These are phyloP conservation scores for Malassezia brasiliensis DNA, from an alignment of 1,284 basidiomycete genomes.

Conservation along the genomic window DNA sequence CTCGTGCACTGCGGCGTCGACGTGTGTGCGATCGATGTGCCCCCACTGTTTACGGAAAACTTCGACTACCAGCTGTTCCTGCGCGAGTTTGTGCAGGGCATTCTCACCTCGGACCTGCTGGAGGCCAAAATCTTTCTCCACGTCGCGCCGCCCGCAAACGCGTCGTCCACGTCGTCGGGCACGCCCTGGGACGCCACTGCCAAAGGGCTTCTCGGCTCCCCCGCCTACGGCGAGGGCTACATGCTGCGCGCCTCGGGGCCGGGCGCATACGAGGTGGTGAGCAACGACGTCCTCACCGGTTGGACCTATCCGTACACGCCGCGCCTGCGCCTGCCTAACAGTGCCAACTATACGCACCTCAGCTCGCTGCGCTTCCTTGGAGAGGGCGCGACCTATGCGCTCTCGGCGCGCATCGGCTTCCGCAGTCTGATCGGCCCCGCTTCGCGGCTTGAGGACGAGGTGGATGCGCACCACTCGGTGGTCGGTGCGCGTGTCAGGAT, in stretches of 20 bases:
- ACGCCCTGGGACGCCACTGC: conserved; percentile 12
- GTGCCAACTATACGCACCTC: conserved; percentile 41
- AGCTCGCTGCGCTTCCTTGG: conserved; percentile 28
- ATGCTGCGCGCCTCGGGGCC: conserved; percentile 35
- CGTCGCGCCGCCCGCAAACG: conserved; percentile 53
- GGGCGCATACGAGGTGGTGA: conserved; percentile 36
- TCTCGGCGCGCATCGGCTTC: conserved; percentile 25
- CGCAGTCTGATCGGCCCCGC: conserved; percentile 26
- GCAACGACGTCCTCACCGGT: conserved; percentile 76
- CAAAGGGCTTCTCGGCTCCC: conserved; percentile 53
- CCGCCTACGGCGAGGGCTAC: conserved; percentile 63
- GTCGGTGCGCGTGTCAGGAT: conserved; percentile 66
- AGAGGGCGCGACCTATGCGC: conserved; percentile 24
- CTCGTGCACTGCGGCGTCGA: conserved; percentile 65
- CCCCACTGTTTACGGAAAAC: conserved; percentile 94
- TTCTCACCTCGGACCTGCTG: conserved; percentile 85
- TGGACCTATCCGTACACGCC: conserved; percentile 93
- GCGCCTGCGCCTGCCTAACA: conserved; percentile 72
- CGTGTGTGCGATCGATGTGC: conserved; percentile 67
- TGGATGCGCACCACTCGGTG: conserved; percentile 61
- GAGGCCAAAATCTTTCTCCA: conserved; percentile 91
- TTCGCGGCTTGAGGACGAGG: conserved; percentile 52
- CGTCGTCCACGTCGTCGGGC: conserved; percentile 61
- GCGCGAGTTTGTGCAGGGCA: conserved; percentile 87
- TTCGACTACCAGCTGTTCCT: conserved; percentile 92